Evolutionary conservation across 1,284 basidiomycete species (phyloP), one percentile per base, ranked within the genome.

Genomic region (Sanghuangporus sanghuang): DNA sequence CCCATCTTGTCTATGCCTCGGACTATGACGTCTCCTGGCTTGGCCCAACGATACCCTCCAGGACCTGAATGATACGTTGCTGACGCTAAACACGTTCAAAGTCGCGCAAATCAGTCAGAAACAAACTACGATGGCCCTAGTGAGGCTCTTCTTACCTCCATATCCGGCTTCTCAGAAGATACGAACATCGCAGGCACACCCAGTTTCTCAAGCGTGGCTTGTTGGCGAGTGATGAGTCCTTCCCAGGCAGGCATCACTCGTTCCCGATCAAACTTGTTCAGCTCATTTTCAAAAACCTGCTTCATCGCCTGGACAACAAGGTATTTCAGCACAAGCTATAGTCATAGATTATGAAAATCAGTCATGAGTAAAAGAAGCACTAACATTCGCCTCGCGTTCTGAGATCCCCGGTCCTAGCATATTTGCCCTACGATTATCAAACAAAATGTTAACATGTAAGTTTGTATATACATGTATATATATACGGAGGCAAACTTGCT

Each of bases 221-320:
- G 90, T 72, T 93, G 90, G 68, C 83, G 84, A 57, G 81, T 74
- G 39, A 86, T 73, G n/a, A 93, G 78, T 23, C 81, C 82, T 69
- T 89, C 90, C 89, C 90, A 92, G 9, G 88, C 87, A 7, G 83
- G 77, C 6, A 91, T 71, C 9, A 79, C 85, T 50, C 86, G 80
- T 61, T 89, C 84, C 14, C 69, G 69, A 69, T 92, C 89, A 69
- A 92, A 92, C 67, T 78, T 81, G 38, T 73, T 73, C 48, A 92
- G 71, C 66, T 91, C 89, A 68, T 78, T 82, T 61, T 80, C 82
- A 73, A 85, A 84, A n/a, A 79, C 79, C 56, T 81, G 79, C 58
- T 80, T 79, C 69, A 90, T 76, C 79, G 80, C 84, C 86, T 90
- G 72, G 32, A 11, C 27, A 23, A 38, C 3, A 32, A 14, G 55